Conservation (phyloP, 306 rosid species). For the Coriaria nepalensis region DNA sequence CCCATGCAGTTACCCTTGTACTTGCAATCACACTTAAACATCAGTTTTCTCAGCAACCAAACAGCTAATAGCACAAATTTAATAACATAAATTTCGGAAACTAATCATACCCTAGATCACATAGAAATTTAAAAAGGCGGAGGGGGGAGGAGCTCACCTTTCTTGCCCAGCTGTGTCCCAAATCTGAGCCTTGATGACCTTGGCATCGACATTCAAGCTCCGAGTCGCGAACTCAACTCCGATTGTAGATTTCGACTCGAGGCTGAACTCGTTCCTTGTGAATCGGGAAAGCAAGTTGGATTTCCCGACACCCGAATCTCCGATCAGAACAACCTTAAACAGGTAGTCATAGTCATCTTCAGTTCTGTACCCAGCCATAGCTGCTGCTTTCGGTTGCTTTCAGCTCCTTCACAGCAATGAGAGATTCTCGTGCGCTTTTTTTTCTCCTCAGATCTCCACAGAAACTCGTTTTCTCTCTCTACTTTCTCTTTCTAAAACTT, state of each 20-base stretch:
- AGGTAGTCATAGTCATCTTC: slow-evolving; percentile 50
- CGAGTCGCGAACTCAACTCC: slow-evolving; percentile 59
- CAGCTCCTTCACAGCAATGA: slow-evolving; percentile 1
- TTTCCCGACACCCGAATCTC: slow-evolving; percentile 45
- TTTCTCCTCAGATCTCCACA: background rate
- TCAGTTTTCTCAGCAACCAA: background rate
- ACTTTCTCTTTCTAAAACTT: slow-evolving; percentile 3
- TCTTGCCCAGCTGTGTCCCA: slow-evolving; percentile 57
- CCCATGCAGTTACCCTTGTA: background rate
- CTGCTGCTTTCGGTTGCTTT: background rate
- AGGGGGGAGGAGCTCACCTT: slow-evolving; percentile 17
- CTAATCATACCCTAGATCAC: background rate
- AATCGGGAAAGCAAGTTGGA: slow-evolving; percentile 48
- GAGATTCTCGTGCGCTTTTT: background rate
- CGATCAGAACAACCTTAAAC: slow-evolving; percentile 42
- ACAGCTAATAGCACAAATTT: slow-evolving; percentile 1
- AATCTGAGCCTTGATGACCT: slow-evolving; percentile 49
- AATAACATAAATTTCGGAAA: too few relatives aligned
- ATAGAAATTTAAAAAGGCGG: background rate
- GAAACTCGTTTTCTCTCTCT: background rate
- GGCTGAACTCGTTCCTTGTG: slow-evolving; percentile 48
- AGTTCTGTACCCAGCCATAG: slow-evolving; percentile 45
- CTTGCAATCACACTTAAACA: background rate
- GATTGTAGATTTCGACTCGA: slow-evolving; percentile 49
- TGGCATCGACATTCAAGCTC: slow-evolving; percentile 37